Conservation (phyloP, 2,329 filamentous ascomycete genomes). For the Scleromitrula shiraiana region DNA sequence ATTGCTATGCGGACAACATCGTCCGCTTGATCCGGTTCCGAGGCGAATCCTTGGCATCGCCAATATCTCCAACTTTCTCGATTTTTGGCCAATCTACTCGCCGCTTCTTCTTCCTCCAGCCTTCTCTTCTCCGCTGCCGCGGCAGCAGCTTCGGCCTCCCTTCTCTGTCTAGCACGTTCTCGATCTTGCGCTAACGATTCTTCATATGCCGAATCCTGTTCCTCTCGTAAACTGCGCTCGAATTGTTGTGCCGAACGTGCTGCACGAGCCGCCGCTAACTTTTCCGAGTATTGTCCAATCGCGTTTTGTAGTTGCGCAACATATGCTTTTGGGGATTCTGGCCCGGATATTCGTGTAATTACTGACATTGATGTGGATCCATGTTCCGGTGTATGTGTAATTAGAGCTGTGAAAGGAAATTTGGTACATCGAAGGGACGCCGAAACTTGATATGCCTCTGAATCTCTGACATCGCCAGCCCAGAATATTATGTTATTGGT, state of each 20-base stretch:
- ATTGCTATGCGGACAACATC: conserved; percentile 65
- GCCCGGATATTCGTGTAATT: conserved; percentile 68
- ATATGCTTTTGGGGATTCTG: conserved; percentile 62
- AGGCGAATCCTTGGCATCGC: conserved; percentile 64
- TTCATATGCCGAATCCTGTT: conserved; percentile 93
- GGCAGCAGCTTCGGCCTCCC: conserved; percentile 67
- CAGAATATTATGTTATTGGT: conserved; percentile 78
- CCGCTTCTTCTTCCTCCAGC: conserved; percentile 51
- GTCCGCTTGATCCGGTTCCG: conserved; percentile 47
- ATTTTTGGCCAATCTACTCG: conserved; percentile 41
- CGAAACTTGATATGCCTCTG: conserved; percentile 91
- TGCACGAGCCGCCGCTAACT: conserved; percentile 66
- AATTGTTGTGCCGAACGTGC: conserved; percentile 74
- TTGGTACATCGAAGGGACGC: conserved; percentile 81
- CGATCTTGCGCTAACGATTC: conserved; percentile 80
- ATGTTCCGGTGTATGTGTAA: conserved; percentile 80
- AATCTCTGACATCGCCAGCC: conserved; percentile 88
- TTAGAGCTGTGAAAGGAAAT: conserved; percentile 80
- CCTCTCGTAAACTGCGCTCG: conserved; percentile 69
- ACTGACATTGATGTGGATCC: conserved; percentile 86
- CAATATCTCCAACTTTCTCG: conserved; percentile 68
- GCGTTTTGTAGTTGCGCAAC: conserved; percentile 65
- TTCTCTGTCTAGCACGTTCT: conserved; percentile 68
- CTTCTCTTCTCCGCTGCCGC: conserved; percentile 58
- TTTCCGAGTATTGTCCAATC: conserved; percentile 67